Base-by-base conservation (phyloP, 257 asterid genomes). In the Anisodus tanguticus region DNA sequence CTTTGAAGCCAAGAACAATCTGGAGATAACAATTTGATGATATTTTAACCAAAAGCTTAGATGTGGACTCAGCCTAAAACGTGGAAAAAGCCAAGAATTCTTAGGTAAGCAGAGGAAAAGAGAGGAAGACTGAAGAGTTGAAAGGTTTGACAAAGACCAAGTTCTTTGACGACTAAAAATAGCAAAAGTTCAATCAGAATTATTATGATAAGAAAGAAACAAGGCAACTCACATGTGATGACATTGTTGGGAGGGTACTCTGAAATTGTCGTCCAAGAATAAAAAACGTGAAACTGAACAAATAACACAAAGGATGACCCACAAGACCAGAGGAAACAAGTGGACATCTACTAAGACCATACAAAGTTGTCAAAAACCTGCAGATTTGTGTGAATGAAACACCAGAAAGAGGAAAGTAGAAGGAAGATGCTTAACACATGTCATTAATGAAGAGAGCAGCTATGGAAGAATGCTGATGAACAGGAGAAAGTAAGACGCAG, bases 401-500 rank as follows among this genome's bases (percentile, higher is more conserved):
- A 83, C 15, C 51, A 86, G 64, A 85, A 87, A 85, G 85, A 47
- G 88, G 64, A 58, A 58, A 17, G 41, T 11, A 67, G 67, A 80
- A 47, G 72, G 54, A 45, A 22, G 19, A 31, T 19, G 39, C 3
- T 79, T 8, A 3, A 35, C 13, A 47, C 79, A 7, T 19, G 79
- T 13, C 15, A 70, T 17, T 7, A 39, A 79, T 39, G 68, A 58
- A 31, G 35, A 31, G 35, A 31, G 35, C 35, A 31, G 35, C 35
- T 31, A 31, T 31, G 39, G 71, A 9, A 43, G 79, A 71, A n/a
- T 51, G 9, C 2, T 71, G 26, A 22, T 22, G 26, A 22, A 22
- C 26, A 22, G 55, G 45, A 17, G 79, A 71, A 60, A 13, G 9
- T 37, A 58, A 53, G 53, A 71, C 39, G 62, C 31, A 37, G 45